Evolutionary conservation across 2,329 filamentous ascomycete genomes (phyloP).

Genomic region (Diaporthe helianthi): DNA sequence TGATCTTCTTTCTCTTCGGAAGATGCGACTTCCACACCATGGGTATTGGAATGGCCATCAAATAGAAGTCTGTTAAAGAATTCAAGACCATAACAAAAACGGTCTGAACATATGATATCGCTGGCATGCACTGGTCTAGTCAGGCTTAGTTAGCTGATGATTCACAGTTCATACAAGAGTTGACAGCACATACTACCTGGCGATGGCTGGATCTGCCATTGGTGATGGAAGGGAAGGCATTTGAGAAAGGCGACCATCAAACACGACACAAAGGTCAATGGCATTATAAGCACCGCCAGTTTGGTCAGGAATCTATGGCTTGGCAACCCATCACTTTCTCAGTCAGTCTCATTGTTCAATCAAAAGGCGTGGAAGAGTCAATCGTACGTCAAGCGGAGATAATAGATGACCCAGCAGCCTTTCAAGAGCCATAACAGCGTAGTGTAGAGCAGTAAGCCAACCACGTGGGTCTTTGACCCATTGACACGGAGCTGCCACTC

Average conservation of each 20-base stretch:
- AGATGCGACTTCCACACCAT: constrained; percentile 56
- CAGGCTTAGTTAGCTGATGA: neutral
- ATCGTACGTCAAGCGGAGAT: constrained; percentile 55
- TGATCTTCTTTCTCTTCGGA: constrained; percentile 49
- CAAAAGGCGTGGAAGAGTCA: neutral
- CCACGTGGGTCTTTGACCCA: constrained; percentile 60
- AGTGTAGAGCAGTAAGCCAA: constrained; percentile 59
- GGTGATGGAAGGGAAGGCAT: constrained; percentile 51
- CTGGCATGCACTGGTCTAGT: constrained; percentile 51
- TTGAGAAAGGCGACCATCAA: constrained; percentile 53
- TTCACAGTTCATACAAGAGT: no score
- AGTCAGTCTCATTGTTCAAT: neutral
- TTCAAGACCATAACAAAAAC: constrained; percentile 56
- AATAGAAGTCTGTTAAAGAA: constrained; percentile 55
- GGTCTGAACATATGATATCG: constrained; percentile 54
- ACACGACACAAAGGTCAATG: constrained; percentile 51
- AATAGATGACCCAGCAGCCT: constrained; percentile 59
- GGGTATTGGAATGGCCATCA: constrained; percentile 57
- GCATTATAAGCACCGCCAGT: constrained; percentile 50
- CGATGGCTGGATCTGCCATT: constrained; percentile 58
- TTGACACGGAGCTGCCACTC: constrained; percentile 53
- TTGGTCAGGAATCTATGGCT: constrained; percentile 48
- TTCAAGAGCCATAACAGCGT: constrained; percentile 60
- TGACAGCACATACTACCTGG: constrained; percentile 52
- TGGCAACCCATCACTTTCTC: constrained; percentile 47